phyloP scores from a whole-genome alignment of 768 basidiomycete species.

The Boletus insuetus region DNA sequence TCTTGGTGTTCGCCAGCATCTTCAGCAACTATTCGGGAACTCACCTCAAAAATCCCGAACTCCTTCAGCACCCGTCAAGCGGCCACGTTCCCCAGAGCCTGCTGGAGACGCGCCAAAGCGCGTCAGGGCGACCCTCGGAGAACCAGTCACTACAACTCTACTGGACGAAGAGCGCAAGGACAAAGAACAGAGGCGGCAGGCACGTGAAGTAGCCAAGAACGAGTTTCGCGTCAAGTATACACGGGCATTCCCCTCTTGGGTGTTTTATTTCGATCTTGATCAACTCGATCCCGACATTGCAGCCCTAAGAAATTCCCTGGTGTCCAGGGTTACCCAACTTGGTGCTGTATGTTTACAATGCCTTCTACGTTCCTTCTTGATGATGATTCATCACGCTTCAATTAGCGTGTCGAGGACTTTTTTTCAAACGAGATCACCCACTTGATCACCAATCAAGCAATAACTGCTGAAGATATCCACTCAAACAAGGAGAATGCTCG shows the following conservation, averaged over 20 bases:
- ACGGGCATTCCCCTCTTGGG: conserved; percentile 78
- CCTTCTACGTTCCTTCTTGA: background rate
- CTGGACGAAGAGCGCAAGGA: conserved; percentile 42
- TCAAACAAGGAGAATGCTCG: conserved; percentile 69
- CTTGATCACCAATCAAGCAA: conserved; percentile 66
- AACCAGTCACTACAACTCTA: conserved; percentile 18
- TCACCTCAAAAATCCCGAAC: conserved; percentile 36
- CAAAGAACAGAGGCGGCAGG: conserved; percentile 46
- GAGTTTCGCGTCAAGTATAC: conserved; percentile 85
- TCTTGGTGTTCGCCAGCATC: conserved; percentile 41
- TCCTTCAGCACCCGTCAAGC: conserved; percentile 39
- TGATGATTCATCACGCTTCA: conserved; percentile 1
- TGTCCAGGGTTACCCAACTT: conserved; percentile 57
- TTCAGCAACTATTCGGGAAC: conserved; percentile 34
- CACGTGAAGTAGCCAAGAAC: conserved; percentile 53
- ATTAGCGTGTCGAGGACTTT: conserved; percentile 81
- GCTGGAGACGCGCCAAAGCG: conserved; percentile 44
- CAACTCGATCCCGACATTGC: conserved; percentile 37
- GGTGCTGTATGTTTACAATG: conserved; percentile 64
- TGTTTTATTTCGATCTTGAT: conserved; percentile 82
- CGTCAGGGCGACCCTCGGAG: conserved; percentile 34
- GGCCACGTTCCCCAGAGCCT: conserved; percentile 52
- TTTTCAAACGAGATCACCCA: conserved; percentile 87
- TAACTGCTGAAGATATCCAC: conserved; percentile 33
- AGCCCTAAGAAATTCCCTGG: conserved; percentile 41